Percentiles rank a stretch among this genome's conserved stretches.
Conservation (phyloP, 352 stramenopile species). For the Pythium volutum region DNA sequence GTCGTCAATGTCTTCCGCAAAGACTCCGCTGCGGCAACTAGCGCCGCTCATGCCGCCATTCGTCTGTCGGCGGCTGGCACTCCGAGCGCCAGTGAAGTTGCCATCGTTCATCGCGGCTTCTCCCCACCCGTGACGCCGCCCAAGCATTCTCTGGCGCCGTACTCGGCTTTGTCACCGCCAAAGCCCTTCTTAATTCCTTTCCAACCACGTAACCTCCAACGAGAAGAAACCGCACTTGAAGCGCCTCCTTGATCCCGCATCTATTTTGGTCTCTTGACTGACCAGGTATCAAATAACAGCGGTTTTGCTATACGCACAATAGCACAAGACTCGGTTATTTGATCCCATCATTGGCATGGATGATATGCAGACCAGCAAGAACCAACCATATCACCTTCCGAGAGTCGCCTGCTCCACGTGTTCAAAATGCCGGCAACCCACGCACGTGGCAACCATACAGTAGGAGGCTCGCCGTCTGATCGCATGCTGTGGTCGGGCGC, state of each 20-base stretch:
- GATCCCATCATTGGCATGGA: background rate
- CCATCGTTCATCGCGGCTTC: background rate
- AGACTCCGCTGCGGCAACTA: constrained; percentile 18
- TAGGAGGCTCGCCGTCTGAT: too few relatives aligned
- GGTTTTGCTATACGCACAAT: background rate
- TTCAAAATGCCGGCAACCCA: background rate
- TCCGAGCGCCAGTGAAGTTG: background rate
- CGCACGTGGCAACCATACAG: too few relatives aligned
- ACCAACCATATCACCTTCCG: background rate
- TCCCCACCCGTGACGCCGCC: constrained; percentile 12
- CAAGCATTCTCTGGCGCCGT: background rate
- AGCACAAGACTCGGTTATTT: background rate
- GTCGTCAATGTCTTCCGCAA: constrained; percentile 19
- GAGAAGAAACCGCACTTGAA: background rate
- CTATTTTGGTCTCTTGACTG: background rate
- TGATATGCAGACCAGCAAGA: background rate
- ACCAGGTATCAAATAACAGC: background rate
- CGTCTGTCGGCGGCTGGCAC: constrained; percentile 1
- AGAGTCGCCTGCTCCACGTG: background rate
- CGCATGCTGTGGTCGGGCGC: too few relatives aligned
- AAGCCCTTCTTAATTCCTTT: background rate
- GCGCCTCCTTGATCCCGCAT: background rate
- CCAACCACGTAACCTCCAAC: background rate
- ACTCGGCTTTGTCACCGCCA: background rate
- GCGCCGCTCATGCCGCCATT: constrained; percentile 12